These are phyloP conservation scores for Mallotus nudiflorus DNA, from an alignment of 345 rosid genomes.

Conservation along the genomic window DNA sequence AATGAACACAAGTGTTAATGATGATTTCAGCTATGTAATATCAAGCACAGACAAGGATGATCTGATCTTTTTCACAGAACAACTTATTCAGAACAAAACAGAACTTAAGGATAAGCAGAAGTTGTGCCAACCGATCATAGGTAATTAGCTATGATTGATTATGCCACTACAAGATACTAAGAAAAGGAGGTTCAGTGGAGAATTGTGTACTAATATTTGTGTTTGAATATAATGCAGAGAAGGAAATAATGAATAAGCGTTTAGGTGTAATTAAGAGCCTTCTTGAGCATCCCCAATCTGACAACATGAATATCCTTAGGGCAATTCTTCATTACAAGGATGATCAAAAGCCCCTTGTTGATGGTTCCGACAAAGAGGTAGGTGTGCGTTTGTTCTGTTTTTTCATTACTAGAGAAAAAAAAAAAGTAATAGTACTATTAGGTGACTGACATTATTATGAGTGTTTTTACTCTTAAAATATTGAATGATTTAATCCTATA, in stretches of 20 bases:
- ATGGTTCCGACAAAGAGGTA: conserved; percentile 63
- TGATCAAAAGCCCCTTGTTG: conserved; percentile 56
- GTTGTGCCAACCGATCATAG: conserved; percentile 17
- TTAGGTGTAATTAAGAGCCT: neutral
- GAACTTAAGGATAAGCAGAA: conserved; percentile 58
- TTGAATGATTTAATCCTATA: too few relatives aligned
- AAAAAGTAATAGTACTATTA: too few relatives aligned
- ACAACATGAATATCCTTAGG: conserved; percentile 78
- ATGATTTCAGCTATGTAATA: conserved; percentile 36
- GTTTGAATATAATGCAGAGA: conserved; percentile 29
- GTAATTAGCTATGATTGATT: neutral
- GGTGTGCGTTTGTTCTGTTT: neutral
- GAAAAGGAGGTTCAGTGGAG: neutral
- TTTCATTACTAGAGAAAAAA: too few relatives aligned
- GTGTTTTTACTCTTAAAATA: too few relatives aligned
- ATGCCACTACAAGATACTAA: neutral
- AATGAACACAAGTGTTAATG: neutral
- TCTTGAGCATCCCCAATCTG: conserved; percentile 43
- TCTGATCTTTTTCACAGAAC: conserved; percentile 60
- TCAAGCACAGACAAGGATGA: conserved; percentile 72
- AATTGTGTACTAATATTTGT: conserved; percentile 25
- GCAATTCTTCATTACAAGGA: conserved; percentile 61
- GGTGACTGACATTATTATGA: too few relatives aligned
- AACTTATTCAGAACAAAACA: conserved; percentile 58
- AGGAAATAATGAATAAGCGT: conserved; percentile 6